Percentiles rank a stretch among this genome's conserved stretches.
These are phyloP conservation scores for Taphrina betulina DNA, from an alignment of 1,139 yeast species.

Conservation along the genomic window DNA sequence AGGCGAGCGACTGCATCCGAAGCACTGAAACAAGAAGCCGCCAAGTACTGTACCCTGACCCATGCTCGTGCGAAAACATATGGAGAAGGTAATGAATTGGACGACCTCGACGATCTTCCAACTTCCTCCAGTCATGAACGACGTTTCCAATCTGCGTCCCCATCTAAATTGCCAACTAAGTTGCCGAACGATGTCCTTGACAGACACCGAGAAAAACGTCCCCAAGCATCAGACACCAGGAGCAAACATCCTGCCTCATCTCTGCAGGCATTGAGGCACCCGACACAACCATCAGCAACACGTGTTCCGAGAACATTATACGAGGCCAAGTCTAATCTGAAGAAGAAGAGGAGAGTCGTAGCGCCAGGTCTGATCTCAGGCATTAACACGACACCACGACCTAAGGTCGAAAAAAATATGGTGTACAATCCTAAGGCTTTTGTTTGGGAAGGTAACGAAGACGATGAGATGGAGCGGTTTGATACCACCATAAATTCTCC, in stretches of 20 bases:
- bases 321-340: too few relatives aligned
- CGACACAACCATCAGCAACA: background rate
- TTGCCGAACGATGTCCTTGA: background rate
- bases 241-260: background rate
- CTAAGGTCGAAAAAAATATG: constrained; percentile 49
- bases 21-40: constrained; percentile 36
- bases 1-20: constrained; percentile 30
- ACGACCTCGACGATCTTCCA: constrained; percentile 43
- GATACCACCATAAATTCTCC: constrained; percentile 43
- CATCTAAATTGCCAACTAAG: too few relatives aligned
- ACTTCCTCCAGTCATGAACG: constrained; percentile 13
- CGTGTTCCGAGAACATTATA: background rate
- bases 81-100: constrained; percentile 45
- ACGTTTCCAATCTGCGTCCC: too few relatives aligned
- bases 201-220: background rate
- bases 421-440: constrained; percentile 54
- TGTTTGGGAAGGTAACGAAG: constrained; percentile 73
- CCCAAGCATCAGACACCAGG: background rate
- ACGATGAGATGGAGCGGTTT: constrained; percentile 55
- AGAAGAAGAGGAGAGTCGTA: background rate
- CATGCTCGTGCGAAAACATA: constrained; percentile 36
- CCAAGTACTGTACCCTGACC: constrained; percentile 32
- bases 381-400: constrained; percentile 21
- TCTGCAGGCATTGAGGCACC: background rate
- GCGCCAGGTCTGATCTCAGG: constrained; percentile 14